Conservation (phyloP, 2,329 filamentous ascomycete genomes). For the Pestalotiopsis sp. region DNA sequence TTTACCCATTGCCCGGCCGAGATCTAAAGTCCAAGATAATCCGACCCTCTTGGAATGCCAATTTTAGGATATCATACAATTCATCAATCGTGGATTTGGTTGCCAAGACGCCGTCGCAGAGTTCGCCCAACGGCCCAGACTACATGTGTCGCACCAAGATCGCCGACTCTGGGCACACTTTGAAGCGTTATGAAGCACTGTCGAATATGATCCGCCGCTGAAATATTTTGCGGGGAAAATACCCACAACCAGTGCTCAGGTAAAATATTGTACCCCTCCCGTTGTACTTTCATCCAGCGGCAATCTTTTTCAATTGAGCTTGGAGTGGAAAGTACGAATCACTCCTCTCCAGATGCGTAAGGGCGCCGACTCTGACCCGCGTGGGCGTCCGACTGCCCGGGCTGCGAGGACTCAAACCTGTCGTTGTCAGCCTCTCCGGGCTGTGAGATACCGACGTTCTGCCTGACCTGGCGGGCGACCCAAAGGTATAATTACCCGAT, state of each 20-base stretch:
- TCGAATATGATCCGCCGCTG: background rate
- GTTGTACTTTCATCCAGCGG: background rate
- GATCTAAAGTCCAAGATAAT: background rate
- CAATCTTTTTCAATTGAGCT: conserved; percentile 3
- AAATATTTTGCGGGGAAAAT: background rate
- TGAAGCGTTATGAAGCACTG: background rate
- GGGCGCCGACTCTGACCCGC: conserved; percentile 22
- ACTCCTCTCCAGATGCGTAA: conserved; percentile 34
- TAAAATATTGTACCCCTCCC: background rate
- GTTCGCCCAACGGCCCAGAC: background rate
- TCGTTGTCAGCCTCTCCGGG: conserved; percentile 28
- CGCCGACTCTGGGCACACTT: background rate
- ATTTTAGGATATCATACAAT: background rate
- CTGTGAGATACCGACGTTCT: conserved; percentile 24
- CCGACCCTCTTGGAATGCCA: background rate
- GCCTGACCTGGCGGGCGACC: conserved; percentile 19
- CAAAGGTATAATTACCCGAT: conserved; percentile 17
- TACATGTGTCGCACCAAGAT: background rate
- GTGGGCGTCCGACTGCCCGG: conserved; percentile 42
- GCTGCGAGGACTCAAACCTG: conserved; percentile 41
- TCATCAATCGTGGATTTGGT: background rate
- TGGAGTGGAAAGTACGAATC: conserved; percentile 26
- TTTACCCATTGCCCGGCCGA: background rate
- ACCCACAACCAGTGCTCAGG: background rate
- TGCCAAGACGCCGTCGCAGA: background rate